These are phyloP conservation scores for Microthyrium microscopicum DNA, from an alignment of 2,329 filamentous ascomycete species.

Conservation along the genomic window DNA sequence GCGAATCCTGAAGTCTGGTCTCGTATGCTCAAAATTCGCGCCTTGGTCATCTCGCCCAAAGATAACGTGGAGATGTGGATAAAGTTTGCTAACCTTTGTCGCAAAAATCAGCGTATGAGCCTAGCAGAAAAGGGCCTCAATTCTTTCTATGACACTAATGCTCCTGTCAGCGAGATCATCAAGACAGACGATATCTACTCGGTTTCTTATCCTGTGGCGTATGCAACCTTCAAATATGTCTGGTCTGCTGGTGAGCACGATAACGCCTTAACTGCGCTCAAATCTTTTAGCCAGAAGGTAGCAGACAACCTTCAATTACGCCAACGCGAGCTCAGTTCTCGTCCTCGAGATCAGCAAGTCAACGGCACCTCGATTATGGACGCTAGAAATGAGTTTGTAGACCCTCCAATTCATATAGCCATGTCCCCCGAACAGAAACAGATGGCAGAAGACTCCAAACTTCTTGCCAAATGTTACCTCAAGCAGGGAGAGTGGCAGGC, in stretches of 20 bases:
- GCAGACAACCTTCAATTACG: constrained; percentile 39
- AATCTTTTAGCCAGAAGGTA: constrained; percentile 43
- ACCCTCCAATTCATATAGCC: constrained; percentile 22
- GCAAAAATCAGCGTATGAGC: constrained; percentile 87
- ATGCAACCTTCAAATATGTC: constrained; percentile 93
- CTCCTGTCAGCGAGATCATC: constrained; percentile 35
- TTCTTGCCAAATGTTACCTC: constrained; percentile 89
- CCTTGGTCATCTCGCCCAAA: constrained; percentile 74
- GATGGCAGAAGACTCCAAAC: constrained; percentile 41
- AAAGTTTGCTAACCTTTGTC: constrained; percentile 95
- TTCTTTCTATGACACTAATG: constrained; percentile 63
- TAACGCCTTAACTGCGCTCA: constrained; percentile 41
- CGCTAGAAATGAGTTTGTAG: no score
- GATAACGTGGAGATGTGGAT: constrained; percentile 99
- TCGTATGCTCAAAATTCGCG: constrained; percentile 86
- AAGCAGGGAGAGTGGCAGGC: constrained; percentile 96
- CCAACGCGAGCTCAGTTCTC: constrained; percentile 12
- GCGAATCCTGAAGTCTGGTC: constrained; percentile 98
- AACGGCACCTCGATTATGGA: no score
- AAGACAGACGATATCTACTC: constrained; percentile 22
- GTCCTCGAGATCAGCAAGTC: constrained; percentile 9
- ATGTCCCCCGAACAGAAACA: constrained; percentile 10
- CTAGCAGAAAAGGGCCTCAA: constrained; percentile 90
- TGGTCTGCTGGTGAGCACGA: constrained; percentile 70
- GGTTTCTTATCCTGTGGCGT: constrained; percentile 65